A percentile compares a stretch with the other conserved stretches of the same genome.
Conservation (phyloP, 768 basidiomycete genomes). For the Infundibulicybe gibba region DNA sequence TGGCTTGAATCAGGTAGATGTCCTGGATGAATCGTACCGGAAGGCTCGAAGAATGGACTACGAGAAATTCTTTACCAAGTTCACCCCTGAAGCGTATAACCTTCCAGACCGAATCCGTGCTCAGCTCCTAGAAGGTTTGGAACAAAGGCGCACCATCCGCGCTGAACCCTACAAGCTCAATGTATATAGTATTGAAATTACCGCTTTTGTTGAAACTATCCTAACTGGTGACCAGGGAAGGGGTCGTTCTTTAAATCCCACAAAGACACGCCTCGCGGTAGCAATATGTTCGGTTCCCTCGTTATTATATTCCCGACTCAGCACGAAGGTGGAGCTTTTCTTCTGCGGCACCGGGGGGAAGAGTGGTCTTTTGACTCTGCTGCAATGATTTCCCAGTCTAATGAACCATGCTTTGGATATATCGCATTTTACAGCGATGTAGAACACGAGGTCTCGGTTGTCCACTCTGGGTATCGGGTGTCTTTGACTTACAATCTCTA, state of each 20-base stretch:
- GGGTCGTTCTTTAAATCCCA: too few relatives aligned
- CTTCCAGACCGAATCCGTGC: constrained; percentile 16
- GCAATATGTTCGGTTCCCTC: too few relatives aligned
- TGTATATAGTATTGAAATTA: constrained; percentile 27
- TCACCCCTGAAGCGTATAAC: constrained; percentile 13
- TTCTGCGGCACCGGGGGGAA: too few relatives aligned
- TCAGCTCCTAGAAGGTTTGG: not conserved
- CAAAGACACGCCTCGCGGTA: too few relatives aligned
- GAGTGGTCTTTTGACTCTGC: constrained; percentile 37
- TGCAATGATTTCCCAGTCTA: constrained; percentile 4
- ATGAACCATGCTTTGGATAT: too few relatives aligned
- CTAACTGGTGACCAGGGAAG: constrained; percentile 27
- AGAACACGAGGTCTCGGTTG: constrained; percentile 34
- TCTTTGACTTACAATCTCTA: constrained; percentile 41
- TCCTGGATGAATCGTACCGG: constrained; percentile 40
- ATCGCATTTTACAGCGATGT: too few relatives aligned
- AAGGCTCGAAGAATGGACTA: constrained; percentile 42
- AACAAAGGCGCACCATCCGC: constrained; percentile 8
- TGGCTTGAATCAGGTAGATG: constrained; percentile 28
- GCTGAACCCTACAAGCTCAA: too few relatives aligned
- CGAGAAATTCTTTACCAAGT: too few relatives aligned
- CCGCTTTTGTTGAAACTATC: not conserved
- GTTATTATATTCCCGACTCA: too few relatives aligned
- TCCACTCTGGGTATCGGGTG: constrained; percentile 32
- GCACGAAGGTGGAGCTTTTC: too few relatives aligned